Evolutionary conservation across 192 early-diverging fungal species (phyloP).

Genomic region (Umbelopsis ramanniana): DNA sequence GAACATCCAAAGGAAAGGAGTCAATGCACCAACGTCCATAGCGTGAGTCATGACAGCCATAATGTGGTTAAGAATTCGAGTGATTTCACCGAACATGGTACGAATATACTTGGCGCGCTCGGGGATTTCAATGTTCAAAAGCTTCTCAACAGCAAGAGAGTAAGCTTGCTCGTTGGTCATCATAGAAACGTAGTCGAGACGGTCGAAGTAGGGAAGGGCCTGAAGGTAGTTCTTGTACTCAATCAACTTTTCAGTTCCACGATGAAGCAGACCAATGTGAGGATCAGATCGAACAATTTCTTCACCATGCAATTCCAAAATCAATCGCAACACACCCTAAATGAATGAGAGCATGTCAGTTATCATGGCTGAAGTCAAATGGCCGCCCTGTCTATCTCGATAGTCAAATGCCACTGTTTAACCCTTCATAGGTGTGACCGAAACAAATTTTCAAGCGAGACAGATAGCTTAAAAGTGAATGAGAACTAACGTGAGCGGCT

Average conservation of each 20-base stretch:
- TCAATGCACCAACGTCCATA: conserved; percentile 97
- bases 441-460: conserved; percentile 52
- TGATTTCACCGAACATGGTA: conserved; percentile 97
- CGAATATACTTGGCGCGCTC: conserved; percentile 95
- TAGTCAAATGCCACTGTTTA: too few species aligned
- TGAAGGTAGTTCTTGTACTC: conserved; percentile 99
- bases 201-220: conserved; percentile 98
- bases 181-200: conserved; percentile 98
- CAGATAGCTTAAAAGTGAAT: conserved; percentile 56
- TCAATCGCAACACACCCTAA: conserved; percentile 59
- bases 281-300: conserved; percentile 93
- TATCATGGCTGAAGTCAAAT: neutral
- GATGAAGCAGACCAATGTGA: conserved; percentile 95
- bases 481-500: conserved; percentile 76
- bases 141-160: conserved; percentile 96
- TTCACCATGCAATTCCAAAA: conserved; percentile 93
- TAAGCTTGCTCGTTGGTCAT: conserved; percentile 99
- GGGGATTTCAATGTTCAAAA: conserved; percentile 97
- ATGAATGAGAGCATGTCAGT: neutral
- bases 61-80: conserved; percentile 96
- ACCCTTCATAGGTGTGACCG: too few species aligned
- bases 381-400: too few species aligned
- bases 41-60: conserved; percentile 97
- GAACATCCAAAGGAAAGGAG: conserved; percentile 98
- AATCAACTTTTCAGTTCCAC: conserved; percentile 98